Conservation (phyloP, 768 basidiomycete species). For the Tricholoma furcatifolium region DNA sequence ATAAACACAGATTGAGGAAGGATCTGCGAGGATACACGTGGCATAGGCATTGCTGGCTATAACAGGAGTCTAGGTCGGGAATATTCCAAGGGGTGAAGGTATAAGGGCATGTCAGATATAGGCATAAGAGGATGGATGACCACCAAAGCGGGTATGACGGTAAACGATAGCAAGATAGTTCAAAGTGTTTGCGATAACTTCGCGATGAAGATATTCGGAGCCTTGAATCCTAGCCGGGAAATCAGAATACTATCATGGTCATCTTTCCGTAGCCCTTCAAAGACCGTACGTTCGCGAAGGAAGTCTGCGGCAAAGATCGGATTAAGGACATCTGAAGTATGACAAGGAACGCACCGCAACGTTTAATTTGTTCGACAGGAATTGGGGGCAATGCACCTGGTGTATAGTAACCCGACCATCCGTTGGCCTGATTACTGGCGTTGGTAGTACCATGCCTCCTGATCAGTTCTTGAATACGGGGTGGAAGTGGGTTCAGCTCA, state of each 20-base stretch:
- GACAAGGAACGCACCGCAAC: slow-evolving; percentile 52
- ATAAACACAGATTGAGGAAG: no score
- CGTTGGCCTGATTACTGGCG: slow-evolving; percentile 20
- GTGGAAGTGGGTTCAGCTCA: slow-evolving; percentile 60
- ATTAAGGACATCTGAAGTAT: slow-evolving; percentile 1
- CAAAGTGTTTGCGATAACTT: slow-evolving; percentile 28
- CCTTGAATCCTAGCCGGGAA: slow-evolving; percentile 68
- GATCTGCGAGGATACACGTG: no score
- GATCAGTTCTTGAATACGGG: slow-evolving; percentile 70
- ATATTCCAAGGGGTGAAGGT: no score
- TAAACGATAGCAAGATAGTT: background rate
- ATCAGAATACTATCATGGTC: slow-evolving; percentile 53
- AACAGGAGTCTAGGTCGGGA: no score
- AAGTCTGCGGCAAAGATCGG: slow-evolving; percentile 49
- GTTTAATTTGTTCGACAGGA: slow-evolving; percentile 40
- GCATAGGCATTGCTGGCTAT: no score
- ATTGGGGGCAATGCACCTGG: slow-evolving; percentile 43
- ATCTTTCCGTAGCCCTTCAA: slow-evolving; percentile 66
- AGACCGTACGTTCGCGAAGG: slow-evolving; percentile 71
- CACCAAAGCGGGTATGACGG: background rate
- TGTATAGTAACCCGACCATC: slow-evolving; percentile 45
- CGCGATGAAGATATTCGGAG: slow-evolving; percentile 81
- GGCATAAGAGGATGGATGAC: background rate
- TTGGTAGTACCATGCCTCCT: slow-evolving; percentile 55
- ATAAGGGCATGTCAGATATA: background rate